Base-by-base conservation (phyloP, 2,329 filamentous ascomycete species). In the Neobulgaria alba region DNA sequence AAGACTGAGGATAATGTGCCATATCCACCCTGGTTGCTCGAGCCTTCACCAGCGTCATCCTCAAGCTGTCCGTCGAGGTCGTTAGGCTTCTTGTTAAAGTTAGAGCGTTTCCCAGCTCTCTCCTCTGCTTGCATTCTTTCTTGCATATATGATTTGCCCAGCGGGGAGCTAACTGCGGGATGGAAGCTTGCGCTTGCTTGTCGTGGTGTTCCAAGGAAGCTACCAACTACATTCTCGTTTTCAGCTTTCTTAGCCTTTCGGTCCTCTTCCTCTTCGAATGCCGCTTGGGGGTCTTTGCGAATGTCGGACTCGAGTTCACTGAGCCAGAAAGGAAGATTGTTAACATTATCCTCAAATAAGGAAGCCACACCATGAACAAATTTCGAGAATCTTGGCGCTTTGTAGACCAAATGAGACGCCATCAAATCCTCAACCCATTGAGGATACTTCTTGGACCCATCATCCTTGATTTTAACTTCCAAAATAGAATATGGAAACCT, bases 291-390 rank as follows among this genome's bases (percentile, higher is more conserved):
- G 59, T 96, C 89, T 59, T 85, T 87, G 52, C 90, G 82, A 58
- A 98, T 98, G 59, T 98, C 92, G 21, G 77, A 85, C 59, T 95
- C 90, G 32, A 96, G 72, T 48, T 94, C 85, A 55, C 82, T 82
- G 23, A 96, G 75, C 92, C 92, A 98, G 67, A 96, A 95, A 10
- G 92, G 92, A 57, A 96, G 79, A 48, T 79, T 89, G 65, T 96
- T 96, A 61, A 98, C 89, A 57, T 95, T 79, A 62, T 98, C 87
- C 56, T 96, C 92, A 53, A 96, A 96, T 2, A 98, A 72, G 29
- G 82, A 81, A 5, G 90, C 89, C 3, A 93, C 81, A 46, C 92
- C 92, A 56, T 98, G 90, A 2, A 94, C 84, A 54, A 96, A 98
- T 62, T 98, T 98, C 55, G 88, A 95, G 66, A 98, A 98, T 37